Evolutionary conservation across 2,329 filamentous ascomycete genomes (phyloP), one percentile per base, ranked within the genome.

Genomic region (Paramyrothecium roridum): DNA sequence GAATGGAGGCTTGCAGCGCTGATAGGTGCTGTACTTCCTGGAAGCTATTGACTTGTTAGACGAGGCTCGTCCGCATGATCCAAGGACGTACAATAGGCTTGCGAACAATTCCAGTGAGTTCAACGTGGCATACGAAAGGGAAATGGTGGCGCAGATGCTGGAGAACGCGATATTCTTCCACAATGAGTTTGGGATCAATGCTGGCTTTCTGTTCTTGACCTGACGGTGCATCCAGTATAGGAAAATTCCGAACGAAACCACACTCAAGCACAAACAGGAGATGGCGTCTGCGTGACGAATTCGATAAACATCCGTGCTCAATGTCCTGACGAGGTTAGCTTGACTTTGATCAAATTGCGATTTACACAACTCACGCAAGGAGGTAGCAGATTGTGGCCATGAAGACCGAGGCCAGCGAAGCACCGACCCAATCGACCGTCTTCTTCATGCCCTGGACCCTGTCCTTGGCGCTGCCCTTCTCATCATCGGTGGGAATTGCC

Each of bases 151-250:
- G 60, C 82, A 85, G 22, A 81, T 75, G 19, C 67, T 72, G 0
- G 78, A 76, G 60, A 85, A 86, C 13, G 76, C 65, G 0, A 65
- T 62, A 48, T 81, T 83, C n/a, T 67, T 74, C 83, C 83, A 86
- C 0, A 86, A 65, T 0, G 75, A 76, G 63, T 85, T 85, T 0
- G 83, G 82, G 19, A 86, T 83, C 12, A 86, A 63, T 1, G 81
- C 81, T n/a, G 81, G 76, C 12, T 70, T 70, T 13, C 71, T 67
- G 1, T 66, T 61, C 13, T 66, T 70, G 52, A 78, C 76, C 50
- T 78, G 80, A 8, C 69, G 70, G 8, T 69, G 68, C 30, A 81
- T 75, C 82, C 82, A 85, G 8, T 72, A 60, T 23, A 76, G 67
- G 61, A 85, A 85, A 0, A 65, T 62, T 0, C 75, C 75, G 2